Base-by-base conservation (phyloP, 805 yeast species). In the Metschnikowia shivogae region DNA sequence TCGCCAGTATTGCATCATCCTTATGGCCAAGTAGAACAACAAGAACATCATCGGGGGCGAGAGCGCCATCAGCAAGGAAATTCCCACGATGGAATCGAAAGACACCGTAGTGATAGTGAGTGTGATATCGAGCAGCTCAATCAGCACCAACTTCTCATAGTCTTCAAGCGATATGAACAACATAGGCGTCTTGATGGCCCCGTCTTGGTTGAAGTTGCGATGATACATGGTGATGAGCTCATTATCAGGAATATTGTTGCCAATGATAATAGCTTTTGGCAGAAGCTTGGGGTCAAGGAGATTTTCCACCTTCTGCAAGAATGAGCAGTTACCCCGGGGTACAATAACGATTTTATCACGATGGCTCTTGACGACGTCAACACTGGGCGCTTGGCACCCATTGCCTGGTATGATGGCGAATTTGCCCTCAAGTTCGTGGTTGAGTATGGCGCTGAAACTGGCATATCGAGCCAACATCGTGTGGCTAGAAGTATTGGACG, bases 181-280 rank as follows among this genome's bases (percentile, higher is more conserved):
- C 3, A 81, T 67, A 7, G 86, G 85, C 12, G 74, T 64, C 5
- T 51, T 55, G 32, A 76, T 60, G 22, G 20, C 37, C 13, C 56
- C 62, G 37, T 72, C 71, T 41, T 63, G 68, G 41, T 74, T 70
- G 46, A 69, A 76, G 22, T 64, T 64, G 32, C 67, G 61, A 2
- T 80, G 73, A 56, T 71, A 79, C 84, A 79, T 80, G 20, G 82
- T 77, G 20, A 80, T 67, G 43, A 78, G 64, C 6, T 79, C 75
- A 14, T 67, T 58, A 32, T 59, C 57, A 6, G 74, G 73, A 45
- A 66, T 73, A 54, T 77, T 72, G 56, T 80, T 81, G 28, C 81
- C 84, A 7, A 81, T 71, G n/a, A 81, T 62, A 9, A 80, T 77
- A 5, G 79, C 78, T 11, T 48, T 57, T 0, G 84, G 84, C 11